Conservation (phyloP, 2,329 filamentous ascomycete genomes). For the Leptodontidium sp. region DNA sequence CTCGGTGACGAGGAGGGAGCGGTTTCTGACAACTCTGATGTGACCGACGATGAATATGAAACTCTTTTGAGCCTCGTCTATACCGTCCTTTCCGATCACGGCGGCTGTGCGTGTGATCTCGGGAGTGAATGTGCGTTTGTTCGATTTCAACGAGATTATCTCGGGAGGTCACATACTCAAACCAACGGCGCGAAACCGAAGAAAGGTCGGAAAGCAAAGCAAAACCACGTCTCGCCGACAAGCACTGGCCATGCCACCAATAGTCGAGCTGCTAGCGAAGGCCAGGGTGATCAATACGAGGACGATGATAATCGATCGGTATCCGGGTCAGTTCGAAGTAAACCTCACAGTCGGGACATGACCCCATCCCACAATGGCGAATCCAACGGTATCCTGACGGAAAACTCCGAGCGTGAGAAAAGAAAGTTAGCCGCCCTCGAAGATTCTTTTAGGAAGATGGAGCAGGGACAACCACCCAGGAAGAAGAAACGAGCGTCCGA, state of each 20-base stretch:
- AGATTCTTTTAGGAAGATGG: slow-evolving; percentile 68
- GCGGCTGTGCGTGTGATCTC: slow-evolving; percentile 78
- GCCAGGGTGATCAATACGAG: slow-evolving; percentile 60
- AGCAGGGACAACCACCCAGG: slow-evolving; percentile 61
- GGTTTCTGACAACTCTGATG: slow-evolving; percentile 42
- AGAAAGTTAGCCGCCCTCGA: slow-evolving; percentile 72
- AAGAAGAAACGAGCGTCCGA: slow-evolving; percentile 72
- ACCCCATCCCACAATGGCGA: slow-evolving; percentile 65
- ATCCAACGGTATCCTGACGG: slow-evolving; percentile 59
- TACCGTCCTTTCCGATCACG: slow-evolving; percentile 77
- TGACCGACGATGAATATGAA: slow-evolving; percentile 65
- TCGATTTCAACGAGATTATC: slow-evolving; percentile 67
- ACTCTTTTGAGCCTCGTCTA: slow-evolving; percentile 71
- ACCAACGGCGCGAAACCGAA: slow-evolving; percentile 47
- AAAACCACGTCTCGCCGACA: slow-evolving; percentile 64
- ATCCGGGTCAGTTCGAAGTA: slow-evolving; percentile 64
- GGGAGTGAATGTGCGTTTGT: slow-evolving; percentile 69
- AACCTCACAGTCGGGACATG: slow-evolving; percentile 71
- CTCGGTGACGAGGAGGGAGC: slow-evolving; percentile 65
- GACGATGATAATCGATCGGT: slow-evolving; percentile 62
- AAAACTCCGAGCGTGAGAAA: slow-evolving; percentile 72
- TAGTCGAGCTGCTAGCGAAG: slow-evolving; percentile 70
- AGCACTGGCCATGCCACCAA: slow-evolving; percentile 69
- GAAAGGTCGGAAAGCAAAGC: slow-evolving; percentile 58
- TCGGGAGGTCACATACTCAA: slow-evolving; percentile 58